These are phyloP conservation scores for Thyridium curvatum DNA, from an alignment of 2,329 filamentous ascomycete genomes.

Conservation along the genomic window DNA sequence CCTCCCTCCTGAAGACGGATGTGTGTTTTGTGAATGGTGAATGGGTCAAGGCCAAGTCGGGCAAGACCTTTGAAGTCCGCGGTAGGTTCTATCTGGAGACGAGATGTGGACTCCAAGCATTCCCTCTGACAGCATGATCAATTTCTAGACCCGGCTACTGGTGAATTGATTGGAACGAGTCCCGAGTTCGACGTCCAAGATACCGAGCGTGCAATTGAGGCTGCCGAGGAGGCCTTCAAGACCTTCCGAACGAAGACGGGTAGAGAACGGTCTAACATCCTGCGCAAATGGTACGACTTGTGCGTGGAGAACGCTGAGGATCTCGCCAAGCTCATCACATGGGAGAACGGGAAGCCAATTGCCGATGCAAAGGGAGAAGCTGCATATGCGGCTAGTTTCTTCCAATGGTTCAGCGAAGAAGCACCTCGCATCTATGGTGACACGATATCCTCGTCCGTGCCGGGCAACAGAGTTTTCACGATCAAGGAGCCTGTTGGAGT, in stretches of 20 bases:
- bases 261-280: slow-evolving; percentile 65
- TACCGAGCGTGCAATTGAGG: slow-evolving; percentile 72
- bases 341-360: slow-evolving; percentile 84
- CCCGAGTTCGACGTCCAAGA: slow-evolving; percentile 80
- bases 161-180: slow-evolving; percentile 71
- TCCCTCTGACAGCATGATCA: too few relatives aligned
- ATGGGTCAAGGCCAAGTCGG: slow-evolving; percentile 80
- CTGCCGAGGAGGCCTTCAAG: slow-evolving; percentile 71
- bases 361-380: slow-evolving; percentile 70
- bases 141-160: slow-evolving; percentile 69
- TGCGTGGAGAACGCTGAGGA: slow-evolving; percentile 75
- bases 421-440: slow-evolving; percentile 69
- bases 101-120: too few relatives aligned
- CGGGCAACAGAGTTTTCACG: slow-evolving; percentile 70
- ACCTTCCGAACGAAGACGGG: slow-evolving; percentile 66
- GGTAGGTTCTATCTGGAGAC: slow-evolving; percentile 33
- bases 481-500: slow-evolving; percentile 81
- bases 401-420: slow-evolving; percentile 79
- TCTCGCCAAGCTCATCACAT: slow-evolving; percentile 75
- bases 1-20: slow-evolving; percentile 77
- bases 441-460: slow-evolving; percentile 62
- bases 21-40: slow-evolving; percentile 84
- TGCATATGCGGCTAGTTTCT: slow-evolving; percentile 66
- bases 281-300: slow-evolving; percentile 77
- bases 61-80: slow-evolving; percentile 84